Conservation (phyloP, 1,284 basidiomycete genomes). For the Leccinum solheimii region DNA sequence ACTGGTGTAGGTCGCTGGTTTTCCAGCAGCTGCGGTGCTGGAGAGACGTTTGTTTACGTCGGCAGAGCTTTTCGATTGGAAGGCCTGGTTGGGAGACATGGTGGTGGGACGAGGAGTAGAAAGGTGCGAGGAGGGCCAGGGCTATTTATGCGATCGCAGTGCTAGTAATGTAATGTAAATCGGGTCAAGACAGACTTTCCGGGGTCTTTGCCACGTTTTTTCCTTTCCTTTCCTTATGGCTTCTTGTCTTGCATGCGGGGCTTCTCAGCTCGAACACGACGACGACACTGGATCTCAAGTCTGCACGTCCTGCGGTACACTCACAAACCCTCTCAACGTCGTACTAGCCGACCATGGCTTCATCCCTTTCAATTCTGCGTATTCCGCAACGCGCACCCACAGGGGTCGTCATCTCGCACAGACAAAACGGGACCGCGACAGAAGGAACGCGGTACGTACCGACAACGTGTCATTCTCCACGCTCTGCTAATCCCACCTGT, state of each 20-base stretch:
- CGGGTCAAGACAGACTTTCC: slow-evolving; percentile 24
- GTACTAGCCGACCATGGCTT: slow-evolving; percentile 52
- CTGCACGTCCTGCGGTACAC: slow-evolving; percentile 65
- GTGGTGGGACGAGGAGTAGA: slow-evolving; percentile 33
- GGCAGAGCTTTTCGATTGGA: slow-evolving; percentile 62
- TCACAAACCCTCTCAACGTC: slow-evolving; percentile 58
- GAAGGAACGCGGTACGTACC: slow-evolving; percentile 52
- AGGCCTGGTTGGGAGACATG: slow-evolving; percentile 51
- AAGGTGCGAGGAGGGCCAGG: slow-evolving; percentile 9
- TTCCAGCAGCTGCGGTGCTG: slow-evolving; percentile 44
- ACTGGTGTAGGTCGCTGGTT: slow-evolving; percentile 58
- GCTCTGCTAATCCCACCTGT: slow-evolving; percentile 1
- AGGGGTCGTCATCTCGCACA: slow-evolving; percentile 58
- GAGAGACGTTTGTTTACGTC: slow-evolving; percentile 68
- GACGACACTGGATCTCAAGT: slow-evolving; percentile 44
- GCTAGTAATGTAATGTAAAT: background rate
- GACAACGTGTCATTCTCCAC: slow-evolving; percentile 15
- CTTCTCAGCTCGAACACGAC: slow-evolving; percentile 52
- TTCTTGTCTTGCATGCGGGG: slow-evolving; percentile 52
- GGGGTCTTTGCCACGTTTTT: slow-evolving; percentile 20
- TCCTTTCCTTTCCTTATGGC: slow-evolving; percentile 18
- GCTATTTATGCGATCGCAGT: slow-evolving; percentile 26
- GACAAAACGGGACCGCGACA: slow-evolving; percentile 58
- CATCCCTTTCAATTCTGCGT: slow-evolving; percentile 31
- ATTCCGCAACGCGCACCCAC: slow-evolving; percentile 37